These are phyloP conservation scores for Nitzschia sp. DNA, from an alignment of 108 stramenopile genomes.

Conservation along the genomic window DNA sequence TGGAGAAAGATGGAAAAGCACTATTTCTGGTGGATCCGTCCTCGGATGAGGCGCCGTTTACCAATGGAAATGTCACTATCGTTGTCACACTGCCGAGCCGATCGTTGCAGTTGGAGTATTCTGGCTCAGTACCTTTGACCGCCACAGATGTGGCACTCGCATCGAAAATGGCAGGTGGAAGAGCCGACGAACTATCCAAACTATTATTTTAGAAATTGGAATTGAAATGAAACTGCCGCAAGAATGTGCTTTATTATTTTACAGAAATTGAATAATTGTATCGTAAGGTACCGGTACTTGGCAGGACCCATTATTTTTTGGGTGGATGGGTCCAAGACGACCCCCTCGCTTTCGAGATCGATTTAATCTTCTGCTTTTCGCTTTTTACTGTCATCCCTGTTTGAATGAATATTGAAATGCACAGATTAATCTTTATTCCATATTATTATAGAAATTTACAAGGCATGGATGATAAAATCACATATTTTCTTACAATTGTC, in stretches of 20 bases:
- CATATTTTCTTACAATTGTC: conserved; percentile 37
- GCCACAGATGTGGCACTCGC: conserved; percentile 31
- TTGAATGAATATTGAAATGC: too few relatives aligned
- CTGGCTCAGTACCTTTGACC: conserved; percentile 16
- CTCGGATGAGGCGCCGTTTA: conserved; percentile 12
- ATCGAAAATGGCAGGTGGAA: conserved; percentile 24
- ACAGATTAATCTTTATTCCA: too few relatives aligned
- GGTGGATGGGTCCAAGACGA: not conserved
- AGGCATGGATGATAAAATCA: too few relatives aligned
- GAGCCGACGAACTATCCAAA: conserved; percentile 27
- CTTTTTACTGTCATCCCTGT: not conserved
- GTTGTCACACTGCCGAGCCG: conserved; percentile 8
- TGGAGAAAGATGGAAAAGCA: conserved; percentile 13
- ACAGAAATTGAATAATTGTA: not conserved
- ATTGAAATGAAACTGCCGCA: too few relatives aligned
- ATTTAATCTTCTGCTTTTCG: not conserved
- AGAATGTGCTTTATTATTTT: too few relatives aligned
- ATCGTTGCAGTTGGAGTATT: conserved; percentile 30
- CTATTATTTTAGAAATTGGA: too few relatives aligned
- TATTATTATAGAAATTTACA: too few relatives aligned
- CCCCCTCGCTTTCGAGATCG: not conserved
- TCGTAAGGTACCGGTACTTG: not conserved
- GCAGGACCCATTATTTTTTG: not conserved
- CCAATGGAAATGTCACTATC: conserved; percentile 26
- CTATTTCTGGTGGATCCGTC: conserved; percentile 38